phyloP scores from a whole-genome alignment of 2,329 filamentous ascomycete species.

The Ramularia collo-cygni region DNA sequence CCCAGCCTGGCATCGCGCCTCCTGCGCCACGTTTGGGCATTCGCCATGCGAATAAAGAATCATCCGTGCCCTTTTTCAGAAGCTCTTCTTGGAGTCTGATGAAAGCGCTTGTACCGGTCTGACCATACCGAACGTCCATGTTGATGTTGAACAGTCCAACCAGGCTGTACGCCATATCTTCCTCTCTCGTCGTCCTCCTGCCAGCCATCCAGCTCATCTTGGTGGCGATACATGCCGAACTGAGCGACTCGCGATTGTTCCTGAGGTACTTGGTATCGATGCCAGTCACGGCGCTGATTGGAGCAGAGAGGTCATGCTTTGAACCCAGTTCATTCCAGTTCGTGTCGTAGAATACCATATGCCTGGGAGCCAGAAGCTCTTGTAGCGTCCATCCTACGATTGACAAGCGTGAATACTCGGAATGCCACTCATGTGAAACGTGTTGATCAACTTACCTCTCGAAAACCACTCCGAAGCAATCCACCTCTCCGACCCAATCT shows the following conservation, averaged over 20 bases:
- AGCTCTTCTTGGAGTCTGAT: slow-evolving; percentile 6
- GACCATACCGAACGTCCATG: slow-evolving; percentile 25
- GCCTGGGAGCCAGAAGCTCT: slow-evolving; percentile 9
- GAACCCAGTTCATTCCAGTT: slow-evolving; percentile 1
- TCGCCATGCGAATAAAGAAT: too few relatives aligned
- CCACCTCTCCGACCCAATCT: slow-evolving; percentile 9
- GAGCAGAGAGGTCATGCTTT: background rate
- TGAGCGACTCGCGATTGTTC: too few relatives aligned
- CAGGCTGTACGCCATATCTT: slow-evolving; percentile 41
- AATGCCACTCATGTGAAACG: too few relatives aligned
- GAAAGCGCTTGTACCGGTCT: slow-evolving; percentile 4
- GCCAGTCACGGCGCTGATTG: too few relatives aligned
- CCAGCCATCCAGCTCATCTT: slow-evolving; percentile 12
- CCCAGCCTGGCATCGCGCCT: too few relatives aligned
- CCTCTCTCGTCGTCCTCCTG: slow-evolving; percentile 16
- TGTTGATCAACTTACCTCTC: too few relatives aligned
- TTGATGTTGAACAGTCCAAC: slow-evolving; percentile 39
- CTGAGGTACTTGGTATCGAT: too few relatives aligned
- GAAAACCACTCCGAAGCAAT: too few relatives aligned
- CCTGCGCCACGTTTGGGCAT: too few relatives aligned
- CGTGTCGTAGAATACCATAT: slow-evolving; percentile 6
- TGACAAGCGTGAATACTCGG: slow-evolving; percentile 8
- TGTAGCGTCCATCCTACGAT: slow-evolving; percentile 14
- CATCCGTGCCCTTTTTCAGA: slow-evolving; percentile 1
- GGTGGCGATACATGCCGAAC: background rate